Base-by-base conservation (phyloP, 2,329 filamentous ascomycete genomes). In the Diaporthe citriasiana region DNA sequence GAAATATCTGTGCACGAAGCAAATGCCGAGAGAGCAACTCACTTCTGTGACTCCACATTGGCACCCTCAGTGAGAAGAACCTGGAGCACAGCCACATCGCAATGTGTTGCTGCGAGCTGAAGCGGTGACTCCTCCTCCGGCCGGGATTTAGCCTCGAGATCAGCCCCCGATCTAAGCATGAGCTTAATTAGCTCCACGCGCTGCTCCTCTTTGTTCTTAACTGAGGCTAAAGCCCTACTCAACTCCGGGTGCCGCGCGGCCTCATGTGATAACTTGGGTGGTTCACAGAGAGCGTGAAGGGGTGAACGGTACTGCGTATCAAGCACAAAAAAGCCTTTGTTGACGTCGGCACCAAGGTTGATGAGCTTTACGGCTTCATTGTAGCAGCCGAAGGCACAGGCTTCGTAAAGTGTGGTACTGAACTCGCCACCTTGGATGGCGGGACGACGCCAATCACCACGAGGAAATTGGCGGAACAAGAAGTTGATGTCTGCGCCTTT, bases 401-500 rank as follows among this genome's bases (percentile, higher is more conserved):
- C 66, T 40, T 73, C 72, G 27, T 71, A 47, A 22, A 73, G 55
- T 7, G 51, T 42, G 13, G 72, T 73, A 13, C 19, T 57, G 22
- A 22, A 53, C 17, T 57, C 27, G 50, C 17, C 30, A 10, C 13
- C 35, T 65, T 42, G 9, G 8, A 19, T n/a, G n/a, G 47, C 25
- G n/a, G 6, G 7, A n/a, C 9, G 19, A 22, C 22, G 10, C n/a
- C n/a, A n/a, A n/a, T n/a, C n/a, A 50, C 4, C 45, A 4, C 12
- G 45, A 47, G 47, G 47, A 25, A n/a, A 51, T n/a, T 45, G 33
- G 19, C 22, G 35, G n/a, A 73, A 19, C 17, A n/a, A 13, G 4
- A 55, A 63, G 66, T 81, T 70, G 63, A 81, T 77, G 71, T 80
- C 71, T 30, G 79, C 79, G 40, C 79, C 79, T 35, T 73, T 78